A percentile compares a stretch with the other conserved stretches of the same genome.
These are phyloP conservation scores for Oryza meridionalis DNA, from an alignment of 176 grass and related monocot genomes.

Conservation along the genomic window DNA sequence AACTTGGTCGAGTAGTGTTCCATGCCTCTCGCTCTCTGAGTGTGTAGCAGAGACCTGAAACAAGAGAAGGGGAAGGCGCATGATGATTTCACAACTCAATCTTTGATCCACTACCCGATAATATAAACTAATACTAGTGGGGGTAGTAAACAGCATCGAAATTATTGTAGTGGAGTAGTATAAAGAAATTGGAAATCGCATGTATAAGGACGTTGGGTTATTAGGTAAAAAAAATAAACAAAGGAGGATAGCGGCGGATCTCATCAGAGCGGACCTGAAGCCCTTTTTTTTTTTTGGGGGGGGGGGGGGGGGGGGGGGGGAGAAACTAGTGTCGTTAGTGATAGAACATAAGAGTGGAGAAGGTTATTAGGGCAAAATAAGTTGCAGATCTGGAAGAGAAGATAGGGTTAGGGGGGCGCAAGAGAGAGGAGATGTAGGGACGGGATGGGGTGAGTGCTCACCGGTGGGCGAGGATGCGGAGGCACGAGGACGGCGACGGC, in stretches of 20 bases:
- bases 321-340: not conserved
- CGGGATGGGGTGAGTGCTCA: too few relatives aligned
- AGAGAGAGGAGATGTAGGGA: too few relatives aligned
- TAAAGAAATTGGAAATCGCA: too few relatives aligned
- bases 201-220: too few relatives aligned
- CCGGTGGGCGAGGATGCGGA: too few relatives aligned
- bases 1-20: conserved; percentile 54
- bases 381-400: not conserved
- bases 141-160: not conserved
- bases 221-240: too few relatives aligned
- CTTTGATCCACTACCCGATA: too few relatives aligned
- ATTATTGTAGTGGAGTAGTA: not conserved
- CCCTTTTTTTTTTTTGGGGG: not conserved
- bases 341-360: too few relatives aligned
- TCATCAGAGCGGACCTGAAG: not conserved
- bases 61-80: not conserved
- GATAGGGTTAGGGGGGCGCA: too few relatives aligned
- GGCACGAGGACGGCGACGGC: too few relatives aligned
- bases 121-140: too few relatives aligned
- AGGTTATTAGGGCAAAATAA: not conserved
- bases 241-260: not conserved
- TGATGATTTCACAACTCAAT: not conserved
- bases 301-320: too few relatives aligned
- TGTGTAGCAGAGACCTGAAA: not conserved
- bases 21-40: conserved; percentile 11